phyloP scores from a whole-genome alignment of 1,284 basidiomycete genomes.

The Leccinum fallax region DNA sequence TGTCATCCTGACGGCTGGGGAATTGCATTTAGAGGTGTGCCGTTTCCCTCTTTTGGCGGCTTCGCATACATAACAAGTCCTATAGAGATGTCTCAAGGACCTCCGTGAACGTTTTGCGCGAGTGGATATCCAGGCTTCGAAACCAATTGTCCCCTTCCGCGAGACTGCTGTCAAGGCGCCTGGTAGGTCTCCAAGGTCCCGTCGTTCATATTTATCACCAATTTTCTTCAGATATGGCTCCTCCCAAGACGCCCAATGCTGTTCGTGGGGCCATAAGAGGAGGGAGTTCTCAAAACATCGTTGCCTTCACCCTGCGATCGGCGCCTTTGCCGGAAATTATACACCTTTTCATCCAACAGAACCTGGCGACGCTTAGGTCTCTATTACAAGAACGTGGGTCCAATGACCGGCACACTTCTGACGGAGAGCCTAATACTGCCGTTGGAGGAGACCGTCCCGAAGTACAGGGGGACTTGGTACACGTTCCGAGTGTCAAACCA shows the following conservation, averaged over 20 bases:
- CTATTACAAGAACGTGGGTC: slow-evolving; percentile 51
- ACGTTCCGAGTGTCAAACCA: slow-evolving; percentile 63
- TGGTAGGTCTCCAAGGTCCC: slow-evolving; percentile 46
- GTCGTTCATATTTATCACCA: slow-evolving; percentile 18
- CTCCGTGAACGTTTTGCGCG: slow-evolving; percentile 93
- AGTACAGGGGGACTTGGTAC: slow-evolving; percentile 58
- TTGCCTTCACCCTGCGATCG: slow-evolving; percentile 86
- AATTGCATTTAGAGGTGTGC: slow-evolving; percentile 90
- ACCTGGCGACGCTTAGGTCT: slow-evolving; percentile 59
- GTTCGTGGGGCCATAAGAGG: slow-evolving; percentile 81
- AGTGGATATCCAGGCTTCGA: slow-evolving; percentile 90
- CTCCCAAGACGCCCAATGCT: slow-evolving; percentile 75
- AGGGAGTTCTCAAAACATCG: slow-evolving; percentile 67
- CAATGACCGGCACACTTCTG: slow-evolving; percentile 31
- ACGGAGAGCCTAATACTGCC: slow-evolving; percentile 37
- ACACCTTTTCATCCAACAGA: slow-evolving; percentile 77
- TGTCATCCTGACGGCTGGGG: slow-evolving; percentile 95
- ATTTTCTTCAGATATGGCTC: slow-evolving; percentile 75
- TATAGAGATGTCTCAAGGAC: slow-evolving; percentile 91
- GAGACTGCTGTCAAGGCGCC: slow-evolving; percentile 87
- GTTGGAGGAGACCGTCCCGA: slow-evolving; percentile 47
- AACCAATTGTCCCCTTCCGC: slow-evolving; percentile 97
- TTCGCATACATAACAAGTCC: neutral
- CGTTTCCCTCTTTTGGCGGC: neutral
- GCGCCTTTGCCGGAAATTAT: slow-evolving; percentile 74